Evolutionary conservation across 2,329 filamentous ascomycete genomes (phyloP).

Genomic region (Malbranchea zuffiana): DNA sequence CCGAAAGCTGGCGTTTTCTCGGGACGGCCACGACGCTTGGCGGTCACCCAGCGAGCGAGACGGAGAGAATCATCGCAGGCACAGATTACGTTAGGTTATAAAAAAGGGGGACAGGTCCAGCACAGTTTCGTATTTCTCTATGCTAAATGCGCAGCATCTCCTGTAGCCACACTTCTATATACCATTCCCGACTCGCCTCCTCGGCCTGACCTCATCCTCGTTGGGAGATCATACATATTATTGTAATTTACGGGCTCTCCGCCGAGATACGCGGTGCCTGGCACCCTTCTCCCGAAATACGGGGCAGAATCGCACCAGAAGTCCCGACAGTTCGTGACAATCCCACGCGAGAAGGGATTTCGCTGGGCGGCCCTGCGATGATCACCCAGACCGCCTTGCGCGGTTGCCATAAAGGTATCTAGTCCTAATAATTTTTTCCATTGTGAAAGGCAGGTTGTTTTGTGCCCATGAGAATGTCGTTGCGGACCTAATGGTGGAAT

Average conservation of each 20-base stretch:
- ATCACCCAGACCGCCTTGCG: slow-evolving; percentile 57
- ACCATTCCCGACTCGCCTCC: slow-evolving; percentile 33
- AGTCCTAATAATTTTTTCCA: slow-evolving; percentile 81
- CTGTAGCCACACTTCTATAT: slow-evolving; percentile 48
- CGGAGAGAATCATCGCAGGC: too few species aligned
- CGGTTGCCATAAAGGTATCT: slow-evolving; percentile 87
- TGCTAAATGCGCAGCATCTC: slow-evolving; percentile 20
- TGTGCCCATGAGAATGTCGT: slow-evolving; percentile 40
- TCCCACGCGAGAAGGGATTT: slow-evolving; percentile 78
- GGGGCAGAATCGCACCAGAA: slow-evolving; percentile 91
- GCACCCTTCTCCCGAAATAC: slow-evolving; percentile 62
- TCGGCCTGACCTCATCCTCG: slow-evolving; percentile 48
- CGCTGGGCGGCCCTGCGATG: slow-evolving; percentile 40
- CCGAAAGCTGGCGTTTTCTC: too few species aligned
- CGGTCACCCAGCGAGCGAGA: too few species aligned
- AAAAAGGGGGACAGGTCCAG: too few species aligned
- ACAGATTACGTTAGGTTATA: too few species aligned
- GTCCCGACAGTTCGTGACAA: slow-evolving; percentile 82
- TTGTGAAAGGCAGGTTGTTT: slow-evolving; percentile 60
- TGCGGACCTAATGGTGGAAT: slow-evolving; percentile 40
- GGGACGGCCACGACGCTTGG: too few species aligned
- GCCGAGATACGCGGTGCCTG: slow-evolving; percentile 63
- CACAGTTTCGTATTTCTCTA: too few species aligned
- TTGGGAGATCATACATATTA: slow-evolving; percentile 75
- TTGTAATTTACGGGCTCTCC: slow-evolving; percentile 79